These are phyloP conservation scores for Colletotrichum graminicola DNA, from an alignment of 2,329 filamentous ascomycete species.

Conservation along the genomic window DNA sequence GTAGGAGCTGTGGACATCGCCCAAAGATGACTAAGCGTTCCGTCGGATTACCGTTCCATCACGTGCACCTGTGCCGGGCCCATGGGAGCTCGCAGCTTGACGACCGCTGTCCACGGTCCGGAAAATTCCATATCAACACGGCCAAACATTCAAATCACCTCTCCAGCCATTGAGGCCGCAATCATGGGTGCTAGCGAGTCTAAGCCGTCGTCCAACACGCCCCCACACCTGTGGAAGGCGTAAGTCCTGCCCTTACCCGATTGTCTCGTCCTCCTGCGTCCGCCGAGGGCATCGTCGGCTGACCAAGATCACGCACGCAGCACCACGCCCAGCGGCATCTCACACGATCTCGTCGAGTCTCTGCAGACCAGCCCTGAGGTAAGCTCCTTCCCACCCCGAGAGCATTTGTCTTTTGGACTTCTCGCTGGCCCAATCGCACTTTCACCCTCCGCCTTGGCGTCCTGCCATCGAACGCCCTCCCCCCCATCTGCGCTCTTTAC, in stretches of 20 bases:
- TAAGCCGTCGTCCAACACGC: constrained; percentile 60
- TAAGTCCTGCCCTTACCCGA: constrained; percentile 52
- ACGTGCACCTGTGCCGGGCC: constrained; percentile 38
- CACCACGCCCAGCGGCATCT: constrained; percentile 69
- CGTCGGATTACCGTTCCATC: not conserved
- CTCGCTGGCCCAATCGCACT: not conserved
- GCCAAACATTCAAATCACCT: constrained; percentile 39
- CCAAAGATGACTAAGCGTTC: not conserved
- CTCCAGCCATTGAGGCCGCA: constrained; percentile 47
- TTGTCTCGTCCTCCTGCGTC: constrained; percentile 3
- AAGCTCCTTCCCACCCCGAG: constrained; percentile 44
- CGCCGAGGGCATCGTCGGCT: constrained; percentile 19
- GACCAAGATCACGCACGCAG: constrained; percentile 50
- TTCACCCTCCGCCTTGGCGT: not conserved
- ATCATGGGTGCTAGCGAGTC: constrained; percentile 70
- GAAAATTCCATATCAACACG: constrained; percentile 44
- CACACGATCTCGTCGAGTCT: constrained; percentile 83
- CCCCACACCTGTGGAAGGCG: constrained; percentile 67
- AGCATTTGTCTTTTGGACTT: not conserved
- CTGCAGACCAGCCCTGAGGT: constrained; percentile 91
- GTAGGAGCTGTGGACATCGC: constrained; percentile 3
- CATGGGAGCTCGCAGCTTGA: constrained; percentile 42
- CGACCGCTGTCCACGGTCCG: constrained; percentile 39
- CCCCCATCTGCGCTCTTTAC: constrained; percentile 14
- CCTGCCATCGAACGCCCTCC: not conserved